These are phyloP conservation scores for Aspergillus homomorphus DNA, from an alignment of 495 filamentous ascomycete genomes.

Conservation along the genomic window DNA sequence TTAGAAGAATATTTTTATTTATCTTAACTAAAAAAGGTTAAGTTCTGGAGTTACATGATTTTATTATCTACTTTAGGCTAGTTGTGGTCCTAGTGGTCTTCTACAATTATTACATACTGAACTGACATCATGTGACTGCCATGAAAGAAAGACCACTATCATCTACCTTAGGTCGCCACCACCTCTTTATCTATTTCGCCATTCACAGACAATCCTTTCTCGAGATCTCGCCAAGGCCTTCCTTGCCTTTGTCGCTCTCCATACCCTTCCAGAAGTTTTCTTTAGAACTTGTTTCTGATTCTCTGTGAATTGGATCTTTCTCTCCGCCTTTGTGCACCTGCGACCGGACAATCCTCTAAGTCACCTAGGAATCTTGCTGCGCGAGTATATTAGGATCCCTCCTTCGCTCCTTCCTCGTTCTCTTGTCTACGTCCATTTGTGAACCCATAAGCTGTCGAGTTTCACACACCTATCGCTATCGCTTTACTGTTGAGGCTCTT, in stretches of 20 bases:
- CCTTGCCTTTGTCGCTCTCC: neutral
- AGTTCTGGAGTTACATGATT: neutral
- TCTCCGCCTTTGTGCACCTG: neutral
- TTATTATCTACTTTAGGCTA: slow-evolving; percentile 1
- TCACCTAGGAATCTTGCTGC: neutral
- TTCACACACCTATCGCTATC: neutral
- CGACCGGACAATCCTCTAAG: neutral
- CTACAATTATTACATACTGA: neutral
- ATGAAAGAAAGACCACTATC: neutral
- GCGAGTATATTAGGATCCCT: neutral
- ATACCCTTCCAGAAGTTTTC: neutral
- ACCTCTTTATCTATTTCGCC: neutral
- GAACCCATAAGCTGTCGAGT: neutral
- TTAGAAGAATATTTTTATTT: neutral
- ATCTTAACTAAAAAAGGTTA: neutral
- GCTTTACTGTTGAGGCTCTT: neutral
- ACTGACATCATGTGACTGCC: neutral
- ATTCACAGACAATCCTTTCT: neutral
- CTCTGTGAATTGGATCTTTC: neutral
- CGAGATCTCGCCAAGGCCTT: neutral
- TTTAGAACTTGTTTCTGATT: neutral
- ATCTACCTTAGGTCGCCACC: neutral
- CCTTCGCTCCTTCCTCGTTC: neutral
- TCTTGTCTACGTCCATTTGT: neutral
- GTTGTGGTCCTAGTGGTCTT: no score